A percentile compares a stretch with the other conserved stretches of the same genome.
Conservation (phyloP, 2,329 filamentous ascomycete species). For the Septoria petroselini region DNA sequence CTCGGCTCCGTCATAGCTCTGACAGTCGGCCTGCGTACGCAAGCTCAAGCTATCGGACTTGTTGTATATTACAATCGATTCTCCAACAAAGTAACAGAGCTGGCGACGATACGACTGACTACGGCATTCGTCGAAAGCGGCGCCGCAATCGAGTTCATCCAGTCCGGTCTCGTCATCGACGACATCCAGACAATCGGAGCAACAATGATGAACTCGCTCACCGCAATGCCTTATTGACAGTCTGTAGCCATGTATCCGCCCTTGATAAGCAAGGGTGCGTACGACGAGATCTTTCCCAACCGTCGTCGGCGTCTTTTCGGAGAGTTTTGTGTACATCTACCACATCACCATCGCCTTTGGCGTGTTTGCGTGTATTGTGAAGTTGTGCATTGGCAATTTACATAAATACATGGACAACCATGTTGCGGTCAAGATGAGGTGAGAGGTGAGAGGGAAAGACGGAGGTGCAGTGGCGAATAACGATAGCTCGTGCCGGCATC, state of each 20-base stretch:
- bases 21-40: constrained; percentile 4
- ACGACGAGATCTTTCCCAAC: constrained; percentile 1
- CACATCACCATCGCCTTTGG: constrained; percentile 11
- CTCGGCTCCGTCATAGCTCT: constrained; percentile 9
- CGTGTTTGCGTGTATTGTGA: not conserved
- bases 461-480: too few relatives aligned
- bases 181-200: constrained; percentile 1
- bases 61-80: constrained; percentile 10
- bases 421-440: constrained; percentile 5
- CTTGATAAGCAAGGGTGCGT: not conserved
- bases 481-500: too few relatives aligned
- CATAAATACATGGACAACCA: constrained; percentile 6
- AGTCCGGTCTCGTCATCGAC: not conserved
- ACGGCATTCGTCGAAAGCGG: constrained; percentile 3
- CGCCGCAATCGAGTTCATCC: not conserved
- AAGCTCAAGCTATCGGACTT: constrained; percentile 4
- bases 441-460: not conserved
- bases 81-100: constrained; percentile 4
- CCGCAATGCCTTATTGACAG: constrained; percentile 10
- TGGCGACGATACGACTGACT: not conserved
- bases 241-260: not conserved
- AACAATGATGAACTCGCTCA: constrained; percentile 9
- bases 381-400: not conserved
- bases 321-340: constrained; percentile 1
- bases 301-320: constrained; percentile 7